Conservation (phyloP, 176 grass and related monocot species). For the Oryza glumipatula region DNA sequence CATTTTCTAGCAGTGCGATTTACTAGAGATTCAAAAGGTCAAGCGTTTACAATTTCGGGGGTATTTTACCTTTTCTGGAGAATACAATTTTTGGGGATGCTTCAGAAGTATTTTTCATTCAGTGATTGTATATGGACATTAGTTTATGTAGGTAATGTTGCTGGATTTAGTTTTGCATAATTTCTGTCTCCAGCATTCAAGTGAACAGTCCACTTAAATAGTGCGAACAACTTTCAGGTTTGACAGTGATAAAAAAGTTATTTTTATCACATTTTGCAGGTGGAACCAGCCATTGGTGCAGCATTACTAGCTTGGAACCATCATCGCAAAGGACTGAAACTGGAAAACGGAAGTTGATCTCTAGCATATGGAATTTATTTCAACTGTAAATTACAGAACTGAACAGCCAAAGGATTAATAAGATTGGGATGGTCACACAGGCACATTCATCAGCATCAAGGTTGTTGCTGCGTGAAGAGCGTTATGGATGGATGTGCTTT, state of each 20-base stretch:
- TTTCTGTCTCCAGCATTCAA: neutral
- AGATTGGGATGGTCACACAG: neutral
- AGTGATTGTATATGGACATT: neutral
- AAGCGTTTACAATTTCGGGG: neutral
- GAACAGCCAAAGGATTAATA: neutral
- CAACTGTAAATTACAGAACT: conserved; percentile 36
- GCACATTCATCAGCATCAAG: conserved; percentile 31
- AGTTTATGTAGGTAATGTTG: neutral
- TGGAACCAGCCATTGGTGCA: conserved; percentile 90
- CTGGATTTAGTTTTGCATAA: neutral
- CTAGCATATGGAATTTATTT: neutral
- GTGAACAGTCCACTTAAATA: neutral
- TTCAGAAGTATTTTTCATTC: neutral
- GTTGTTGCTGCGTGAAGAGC: conserved; percentile 30
- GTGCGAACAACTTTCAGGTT: neutral
- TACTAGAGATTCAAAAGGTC: neutral
- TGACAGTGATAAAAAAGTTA: conserved; percentile 2
- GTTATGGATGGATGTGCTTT: conserved; percentile 20
- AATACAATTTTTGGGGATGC: too few species aligned
- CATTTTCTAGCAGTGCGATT: conserved; percentile 22
- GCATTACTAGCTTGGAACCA: conserved; percentile 77
- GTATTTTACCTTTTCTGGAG: neutral
- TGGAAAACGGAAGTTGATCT: conserved; percentile 57
- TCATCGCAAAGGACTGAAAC: conserved; percentile 48
- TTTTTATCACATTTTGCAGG: conserved; percentile 47